Evolutionary conservation across 306 rosid genomes (phyloP), one percentile per base, ranked within the genome.

Genomic region (Cotoneaster glaucophyllus): DNA sequence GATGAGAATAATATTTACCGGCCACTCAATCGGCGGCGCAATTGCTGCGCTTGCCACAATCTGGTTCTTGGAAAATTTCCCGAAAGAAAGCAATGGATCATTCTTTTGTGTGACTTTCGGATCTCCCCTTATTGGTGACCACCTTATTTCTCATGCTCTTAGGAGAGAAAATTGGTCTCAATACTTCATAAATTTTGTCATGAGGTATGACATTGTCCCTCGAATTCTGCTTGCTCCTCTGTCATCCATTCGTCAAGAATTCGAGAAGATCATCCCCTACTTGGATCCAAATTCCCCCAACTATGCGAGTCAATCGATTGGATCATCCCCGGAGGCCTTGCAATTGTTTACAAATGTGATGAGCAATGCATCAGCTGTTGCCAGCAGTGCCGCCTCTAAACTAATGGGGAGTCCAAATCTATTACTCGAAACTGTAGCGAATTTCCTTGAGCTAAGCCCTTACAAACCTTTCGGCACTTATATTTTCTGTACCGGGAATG

Each of bases 381-480:
- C 97, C 6, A 90, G 89, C 77, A 86, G 83, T 41, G 84, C 82
- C 1, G 97, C 97, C 2, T 90, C 90, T 61, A 81, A 53, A 50
- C 90, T 92, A 5, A 95, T 89, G 92, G 97, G 91, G 24, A 90
- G 80, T 76, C 81, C 93, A 26, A 92, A 88, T 68, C 75, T 80
- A 65, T 64, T 92, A 32, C 64, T 86, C 22, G 90, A 90, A 22
- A 92, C 89, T 2, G 65, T 90, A 64, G 70, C 79, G 4, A 82
- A 68, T 57, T 87, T 90, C 34, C 68, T 86, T 21, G 79, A 83
- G 11, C 70, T 89, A 48, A 95, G 97, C 77, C 93, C 97, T 80
- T 95, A 89, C 57, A 88, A 86, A 69, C 96, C 99, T 22, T 95
- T 90, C 57, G 97, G 99, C 21, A 90, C 90, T 3, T 95, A 77